Base-by-base conservation (phyloP, 2,329 filamentous ascomycete genomes). In the Ophiostoma populinum region DNA sequence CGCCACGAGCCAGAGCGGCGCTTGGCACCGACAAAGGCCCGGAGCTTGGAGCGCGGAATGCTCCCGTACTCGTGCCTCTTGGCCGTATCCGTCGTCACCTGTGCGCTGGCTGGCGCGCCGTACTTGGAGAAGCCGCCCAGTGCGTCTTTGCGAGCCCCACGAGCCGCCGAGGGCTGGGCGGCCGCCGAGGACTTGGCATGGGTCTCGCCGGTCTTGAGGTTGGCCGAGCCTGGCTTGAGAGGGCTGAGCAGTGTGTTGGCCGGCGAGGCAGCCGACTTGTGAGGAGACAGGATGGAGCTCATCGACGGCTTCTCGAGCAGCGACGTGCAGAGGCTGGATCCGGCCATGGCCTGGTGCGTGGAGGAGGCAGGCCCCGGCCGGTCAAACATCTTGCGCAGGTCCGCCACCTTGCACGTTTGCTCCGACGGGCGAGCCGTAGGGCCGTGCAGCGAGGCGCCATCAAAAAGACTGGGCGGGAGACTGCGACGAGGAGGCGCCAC, bases 351-450 rank as follows among this genome's bases (percentile, higher is more conserved):
- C n/a, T n/a, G n/a, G n/a, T n/a, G n/a, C n/a, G n/a, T n/a, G n/a
- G n/a, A n/a, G n/a, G n/a, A n/a, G n/a, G n/a, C n/a, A n/a, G n/a
- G 34, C 6, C 20, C 25, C 2, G 25, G 25, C 7, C 19, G 10
- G 9, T 38, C 36, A 35, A 38, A 38, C 12, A 38, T 13, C 12
- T 19, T 38, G 8, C 36, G 24, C 27, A 38, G 15, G 7, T 35
- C 28, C 1, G 32, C 36, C 19, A 38, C 36, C 9, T 27, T 35
- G 20, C 18, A 26, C 6, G 34, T 20, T 17, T 30, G 5, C 10
- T 27, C 5, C 18, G 15, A 10, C 6, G 20, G 5, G n/a, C 7
- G 15, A 10, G 2, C 13, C 9, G 4, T 9, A 15, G 19, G 2
- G 19, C 7, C n/a, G n/a, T n/a, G n/a, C n/a, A n/a, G n/a, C n/a